Percentiles rank a stretch among this genome's conserved stretches.
These are phyloP conservation scores for Parasarocladium wereldwijsianum DNA, from an alignment of 2,329 filamentous ascomycete species.

Conservation along the genomic window DNA sequence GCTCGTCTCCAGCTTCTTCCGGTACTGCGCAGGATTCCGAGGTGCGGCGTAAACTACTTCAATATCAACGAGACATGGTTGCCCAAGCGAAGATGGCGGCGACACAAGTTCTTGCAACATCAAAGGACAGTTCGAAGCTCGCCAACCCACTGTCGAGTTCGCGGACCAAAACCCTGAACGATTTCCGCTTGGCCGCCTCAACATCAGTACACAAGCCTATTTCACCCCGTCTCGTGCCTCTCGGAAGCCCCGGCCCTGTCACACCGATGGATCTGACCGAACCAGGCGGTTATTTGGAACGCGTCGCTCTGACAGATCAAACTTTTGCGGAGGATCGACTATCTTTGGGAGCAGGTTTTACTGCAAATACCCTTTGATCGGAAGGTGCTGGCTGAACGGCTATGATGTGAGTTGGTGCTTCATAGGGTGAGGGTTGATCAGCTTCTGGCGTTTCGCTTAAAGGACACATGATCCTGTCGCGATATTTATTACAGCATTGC, in stretches of 20 bases:
- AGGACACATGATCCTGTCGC: no score
- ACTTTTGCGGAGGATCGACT: no score
- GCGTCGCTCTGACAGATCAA: no score
- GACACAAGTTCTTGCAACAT: constrained; percentile 14
- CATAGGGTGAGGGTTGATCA: no score
- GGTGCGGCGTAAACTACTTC: constrained; percentile 33
- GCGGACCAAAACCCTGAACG: constrained; percentile 8
- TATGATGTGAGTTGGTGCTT: no score
- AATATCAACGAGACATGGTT: constrained; percentile 48
- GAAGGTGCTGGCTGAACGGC: no score
- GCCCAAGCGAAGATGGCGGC: constrained; percentile 37
- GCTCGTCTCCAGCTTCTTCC: constrained; percentile 3
- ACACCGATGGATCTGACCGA: constrained; percentile 41
- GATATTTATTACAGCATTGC: no score
- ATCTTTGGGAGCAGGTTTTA: no score
- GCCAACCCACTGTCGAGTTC: neutral
- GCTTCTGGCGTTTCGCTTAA: no score
- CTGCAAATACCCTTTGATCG: no score
- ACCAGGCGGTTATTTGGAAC: constrained; percentile 21
- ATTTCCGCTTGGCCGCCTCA: constrained; percentile 21
- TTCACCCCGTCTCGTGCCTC: constrained; percentile 33
- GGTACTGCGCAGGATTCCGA: constrained; percentile 20
- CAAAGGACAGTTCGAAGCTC: constrained; percentile 7
- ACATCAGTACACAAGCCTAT: constrained; percentile 27
- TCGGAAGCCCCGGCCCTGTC: constrained; percentile 45